Base-by-base conservation (phyloP, 2,329 filamentous ascomycete species). In the Tricladium varicosporioides region DNA sequence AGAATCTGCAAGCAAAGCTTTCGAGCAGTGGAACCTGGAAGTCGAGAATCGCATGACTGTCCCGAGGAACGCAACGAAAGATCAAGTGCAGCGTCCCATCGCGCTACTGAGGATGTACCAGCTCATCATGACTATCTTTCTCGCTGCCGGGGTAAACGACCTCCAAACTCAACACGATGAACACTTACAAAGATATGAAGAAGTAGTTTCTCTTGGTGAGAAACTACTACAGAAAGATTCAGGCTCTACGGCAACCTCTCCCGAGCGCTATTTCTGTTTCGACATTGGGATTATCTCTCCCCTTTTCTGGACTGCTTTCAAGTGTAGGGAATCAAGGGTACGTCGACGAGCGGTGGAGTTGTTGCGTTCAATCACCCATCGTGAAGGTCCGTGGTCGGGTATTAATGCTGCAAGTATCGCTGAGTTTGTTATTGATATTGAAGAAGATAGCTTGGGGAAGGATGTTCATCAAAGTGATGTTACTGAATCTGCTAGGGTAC, bases 361-460 rank as follows among this genome's bases (percentile, higher is more conserved):
- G 19, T 43, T 60, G 1, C 73, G 75, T 50, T 81, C 78, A 60
- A 83, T 80, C 63, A 78, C 81, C 10, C 76, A 84, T 15, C 76
- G 84, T 48, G 85, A 88, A 69, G 84, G 82, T 31, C 83, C 87
- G 76, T 88, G 85, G 85, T 84, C 87, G 19, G 50, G 60, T 45
- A 33, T 3, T 2, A 32, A 19, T n/a, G 36, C 53, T 1, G 51
- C 57, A 2, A 16, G 5, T 2, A 45, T 55, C 5, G 57, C 60
- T 8, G 36, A 50, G 19, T 22, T 54, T 33, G 54, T 58, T n/a
- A 57, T 61, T 5, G 31, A 44, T 3, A 40, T 59, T 53, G 59
- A 57, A 48, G 57, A 54, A 32, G 47, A 51, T 18, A 54, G 53
- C 11, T 43, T 58, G 18, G n/a, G 5, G 18, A 3, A 18, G 2